Base-by-base conservation (phyloP, 805 yeast genomes). In the Kregervanrija delftensis region DNA sequence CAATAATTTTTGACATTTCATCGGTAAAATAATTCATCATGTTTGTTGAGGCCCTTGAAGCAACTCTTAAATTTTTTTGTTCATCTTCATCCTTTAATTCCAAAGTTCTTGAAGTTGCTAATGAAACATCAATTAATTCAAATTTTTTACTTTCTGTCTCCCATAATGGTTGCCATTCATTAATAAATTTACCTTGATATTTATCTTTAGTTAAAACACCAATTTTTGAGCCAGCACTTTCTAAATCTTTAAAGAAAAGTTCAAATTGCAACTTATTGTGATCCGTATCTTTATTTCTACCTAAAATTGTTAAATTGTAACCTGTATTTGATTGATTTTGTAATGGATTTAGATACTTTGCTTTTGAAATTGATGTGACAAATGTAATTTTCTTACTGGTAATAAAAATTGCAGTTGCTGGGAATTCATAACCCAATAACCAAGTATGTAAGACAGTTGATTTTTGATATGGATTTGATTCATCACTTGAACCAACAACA, bases 391-490 rank as follows among this genome's bases (percentile, higher is more conserved):
- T 79, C 34, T 74, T 76, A 44, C 74, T 72, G 3, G 85, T 75
- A 46, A 90, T 66, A 41, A 74, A 78, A 43, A 91, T 65, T 30
- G 81, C 80, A 1, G 97, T 89, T 41, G 93, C 93, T n/a, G 96
- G 95, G 59, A 91, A 91, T 61, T 93, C 98, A 61, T 90, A 91
- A 4, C 97, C 96, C 40, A 91, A 67, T 43, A 91, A 68, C 98
- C 98, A 91, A 42, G 81, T 84, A 61, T 90, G 97, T 39, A 90
- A 65, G 38, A 85, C 82, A 1, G 95, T 81, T 11, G 95, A 83
- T 65, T 87, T 87, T 60, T 85, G 88, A 64, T 87, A 89, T 40
- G 96, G 95, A 61, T 88, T 85, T 51, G 85, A 91, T 48, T 86
- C 93, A 59, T 87, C 89, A 37, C 86, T 71, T 8, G 95, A 85